Evolutionary conservation across 2,329 filamentous ascomycete species (phyloP).

Genomic region (Fusarium phyllophilum): DNA sequence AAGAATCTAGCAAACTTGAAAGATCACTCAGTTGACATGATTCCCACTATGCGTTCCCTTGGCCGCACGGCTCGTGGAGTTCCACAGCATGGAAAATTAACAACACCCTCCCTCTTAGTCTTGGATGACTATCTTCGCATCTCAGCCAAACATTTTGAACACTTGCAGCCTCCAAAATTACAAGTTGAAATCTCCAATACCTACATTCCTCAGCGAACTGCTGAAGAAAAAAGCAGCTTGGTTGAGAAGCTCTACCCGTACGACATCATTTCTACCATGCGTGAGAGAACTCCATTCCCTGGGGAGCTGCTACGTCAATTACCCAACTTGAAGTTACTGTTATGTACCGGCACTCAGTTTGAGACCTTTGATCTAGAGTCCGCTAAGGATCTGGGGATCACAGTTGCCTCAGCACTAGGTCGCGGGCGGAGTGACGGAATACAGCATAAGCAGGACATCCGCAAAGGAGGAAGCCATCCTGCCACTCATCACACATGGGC

Average conservation of each 20-base stretch:
- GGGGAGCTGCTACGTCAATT: neutral
- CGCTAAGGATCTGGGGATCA: neutral
- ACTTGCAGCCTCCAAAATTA: neutral
- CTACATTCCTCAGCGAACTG: neutral
- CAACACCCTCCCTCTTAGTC: neutral
- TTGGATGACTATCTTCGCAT: neutral
- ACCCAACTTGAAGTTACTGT: neutral
- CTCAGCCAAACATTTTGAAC: neutral
- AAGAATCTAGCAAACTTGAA: accelerated
- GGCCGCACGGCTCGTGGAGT: neutral
- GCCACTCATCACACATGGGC: neutral
- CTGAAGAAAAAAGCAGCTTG: neutral
- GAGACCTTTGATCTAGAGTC: neutral
- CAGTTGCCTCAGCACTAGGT: neutral
- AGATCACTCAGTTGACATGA: neutral
- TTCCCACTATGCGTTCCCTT: neutral
- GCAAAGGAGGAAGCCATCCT: neutral
- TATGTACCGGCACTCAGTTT: neutral
- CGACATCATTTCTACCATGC: neutral
- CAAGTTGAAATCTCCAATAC: neutral
- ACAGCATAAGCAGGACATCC: neutral
- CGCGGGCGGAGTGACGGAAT: neutral
- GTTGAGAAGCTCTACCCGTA: neutral
- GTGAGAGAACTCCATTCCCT: neutral
- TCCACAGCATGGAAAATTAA: too few relatives aligned